Evolutionary conservation across 1,284 basidiomycete genomes (phyloP).

Genomic region (Puccinia sorghi): DNA sequence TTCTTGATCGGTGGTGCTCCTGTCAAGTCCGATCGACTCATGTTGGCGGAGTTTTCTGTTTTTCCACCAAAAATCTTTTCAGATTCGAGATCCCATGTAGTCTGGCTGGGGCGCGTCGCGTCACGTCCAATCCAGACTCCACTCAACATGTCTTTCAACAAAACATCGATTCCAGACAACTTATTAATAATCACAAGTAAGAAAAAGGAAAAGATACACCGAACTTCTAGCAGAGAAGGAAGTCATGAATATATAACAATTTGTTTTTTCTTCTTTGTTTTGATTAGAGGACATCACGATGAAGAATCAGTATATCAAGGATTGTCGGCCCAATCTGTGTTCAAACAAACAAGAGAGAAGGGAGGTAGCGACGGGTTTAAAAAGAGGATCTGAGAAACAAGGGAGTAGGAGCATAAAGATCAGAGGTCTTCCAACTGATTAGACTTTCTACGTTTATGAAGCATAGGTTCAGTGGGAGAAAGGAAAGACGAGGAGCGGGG

Average conservation of each 20-base stretch:
- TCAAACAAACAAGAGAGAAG: background rate
- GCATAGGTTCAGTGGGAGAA: conserved; percentile 5
- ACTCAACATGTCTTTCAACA: no score
- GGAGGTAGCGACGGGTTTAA: no score
- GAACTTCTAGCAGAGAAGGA: no score
- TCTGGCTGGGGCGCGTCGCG: background rate
- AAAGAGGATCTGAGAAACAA: background rate
- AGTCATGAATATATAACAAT: no score
- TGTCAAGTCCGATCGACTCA: background rate
- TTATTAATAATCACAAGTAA: no score
- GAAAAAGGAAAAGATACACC: no score
- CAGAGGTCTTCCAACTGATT: conserved; percentile 13
- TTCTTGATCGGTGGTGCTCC: background rate
- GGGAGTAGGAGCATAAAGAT: background rate
- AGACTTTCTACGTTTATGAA: conserved; percentile 10
- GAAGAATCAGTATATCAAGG: no score
- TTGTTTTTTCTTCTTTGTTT: no score
- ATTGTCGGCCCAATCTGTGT: no score
- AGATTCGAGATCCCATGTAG: no score
- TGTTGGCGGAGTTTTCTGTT: background rate
- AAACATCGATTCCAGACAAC: no score
- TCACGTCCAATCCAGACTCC: background rate
- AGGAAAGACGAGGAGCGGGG: conserved; percentile 19
- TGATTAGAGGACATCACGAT: no score
- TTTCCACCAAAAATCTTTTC: background rate